These are phyloP conservation scores for Marchantia polymorpha DNA, from an alignment of 225 moss, liverwort and hornwort species.

Conservation along the genomic window DNA sequence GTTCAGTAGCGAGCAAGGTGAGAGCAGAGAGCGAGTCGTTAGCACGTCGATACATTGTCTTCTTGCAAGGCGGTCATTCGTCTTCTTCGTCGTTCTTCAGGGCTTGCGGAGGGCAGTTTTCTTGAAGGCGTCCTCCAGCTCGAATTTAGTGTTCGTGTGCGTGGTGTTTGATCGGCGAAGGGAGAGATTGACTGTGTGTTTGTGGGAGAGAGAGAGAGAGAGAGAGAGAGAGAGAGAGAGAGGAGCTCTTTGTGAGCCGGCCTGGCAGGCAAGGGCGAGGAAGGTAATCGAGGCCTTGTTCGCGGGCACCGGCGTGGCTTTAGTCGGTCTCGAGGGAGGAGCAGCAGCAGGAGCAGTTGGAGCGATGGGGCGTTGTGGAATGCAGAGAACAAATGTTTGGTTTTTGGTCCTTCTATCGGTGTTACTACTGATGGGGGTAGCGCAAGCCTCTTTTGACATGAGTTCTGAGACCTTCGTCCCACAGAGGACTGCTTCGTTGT, in stretches of 20 bases:
- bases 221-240: background rate
- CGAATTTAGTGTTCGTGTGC: too few species aligned
- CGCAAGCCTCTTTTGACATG: background rate
- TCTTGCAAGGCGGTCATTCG: background rate
- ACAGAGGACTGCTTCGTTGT: background rate
- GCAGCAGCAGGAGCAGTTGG: background rate
- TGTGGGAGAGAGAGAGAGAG: background rate
- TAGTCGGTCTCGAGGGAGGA: background rate
- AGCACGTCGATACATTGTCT: slow-evolving; percentile 2
- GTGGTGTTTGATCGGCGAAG: background rate
- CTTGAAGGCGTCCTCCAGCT: background rate
- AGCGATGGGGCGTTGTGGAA: slow-evolving; percentile 1
- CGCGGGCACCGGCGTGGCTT: too few species aligned
- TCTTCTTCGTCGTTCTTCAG: background rate
- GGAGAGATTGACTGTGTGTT: too few species aligned
- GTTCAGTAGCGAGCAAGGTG: background rate
- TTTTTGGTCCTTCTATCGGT: background rate
- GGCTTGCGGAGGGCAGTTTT: background rate
- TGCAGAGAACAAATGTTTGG: background rate
- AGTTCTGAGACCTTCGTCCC: background rate
- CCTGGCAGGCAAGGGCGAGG: background rate
- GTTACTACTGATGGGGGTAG: background rate
- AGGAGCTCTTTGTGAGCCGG: background rate
- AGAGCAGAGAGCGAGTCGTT: background rate
- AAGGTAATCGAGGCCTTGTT: too few species aligned